Evolutionary conservation across 768 basidiomycete genomes (phyloP), one percentile per base, ranked within the genome.

Genomic region (Termitomyces sp.): DNA sequence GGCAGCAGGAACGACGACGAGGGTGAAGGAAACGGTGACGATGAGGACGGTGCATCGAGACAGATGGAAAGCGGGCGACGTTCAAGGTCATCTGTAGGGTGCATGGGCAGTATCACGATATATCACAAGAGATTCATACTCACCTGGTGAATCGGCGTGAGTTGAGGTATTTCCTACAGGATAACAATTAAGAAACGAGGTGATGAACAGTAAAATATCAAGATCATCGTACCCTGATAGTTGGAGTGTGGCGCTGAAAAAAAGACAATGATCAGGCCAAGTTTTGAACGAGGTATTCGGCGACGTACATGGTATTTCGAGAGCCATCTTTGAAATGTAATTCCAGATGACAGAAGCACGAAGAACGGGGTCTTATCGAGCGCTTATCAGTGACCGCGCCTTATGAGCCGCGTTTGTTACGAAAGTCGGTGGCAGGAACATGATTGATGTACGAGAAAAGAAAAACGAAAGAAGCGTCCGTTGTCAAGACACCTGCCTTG

Each of bases 1-100:
- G 88, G 88, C 2, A 88, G 85, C 2, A 86, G 63, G 62, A 88
- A 89, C 0, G 83, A 76, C 10, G 82, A 85, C 0, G 82, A 82
- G 2, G 88, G 88, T 0, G 84, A 85, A 0, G 86, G 86, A 56
- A 77, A 79, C 3, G 76, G 74, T 0, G 76, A 76, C 0, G 74
- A 70, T 17, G 79, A 75, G 8, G 79, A 72, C 23, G 72, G 67
- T 23, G 68, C 66, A 58, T 80, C 77, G 37, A 81, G 62, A 32
- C 70, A 68, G 56, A 77, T 67, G 3, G 73, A 74, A 9, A 76
- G 71, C 17, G 62, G 60, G 1, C 60, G 63, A 40, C 52, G 45
- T 35, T 57, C 58, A 16, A 44, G 37, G 32, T 14, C 12, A 17
- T 25, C 44, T 46, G 27, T 11, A 21, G 25, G 17, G 9, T 4